phyloP scores from a whole-genome alignment of 192 early-diverging fungal species.

The Spizellomyces punctatus region DNA sequence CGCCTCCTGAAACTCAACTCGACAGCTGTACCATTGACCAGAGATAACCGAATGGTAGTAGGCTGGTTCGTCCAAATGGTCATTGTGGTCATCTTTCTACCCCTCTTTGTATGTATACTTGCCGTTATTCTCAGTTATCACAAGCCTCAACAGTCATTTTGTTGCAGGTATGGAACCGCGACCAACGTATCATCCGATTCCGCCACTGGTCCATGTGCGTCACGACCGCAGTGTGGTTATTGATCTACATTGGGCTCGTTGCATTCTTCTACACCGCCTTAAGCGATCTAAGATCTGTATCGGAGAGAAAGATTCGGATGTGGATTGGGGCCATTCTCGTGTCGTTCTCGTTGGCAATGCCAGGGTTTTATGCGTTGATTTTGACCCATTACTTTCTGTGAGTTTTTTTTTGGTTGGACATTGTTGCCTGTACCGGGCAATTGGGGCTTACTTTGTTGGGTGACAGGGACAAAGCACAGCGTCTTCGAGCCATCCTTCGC shows the following conservation, averaged over 20 bases:
- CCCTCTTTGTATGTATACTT: constrained; percentile 1
- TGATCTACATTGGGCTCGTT: not conserved
- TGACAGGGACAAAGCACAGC: not conserved
- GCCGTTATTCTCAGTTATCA: not conserved
- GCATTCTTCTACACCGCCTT: not conserved
- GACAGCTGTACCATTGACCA: not conserved
- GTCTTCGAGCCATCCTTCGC: not conserved
- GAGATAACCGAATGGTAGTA: not conserved
- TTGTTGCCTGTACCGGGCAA: not conserved
- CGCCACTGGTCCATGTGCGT: not conserved
- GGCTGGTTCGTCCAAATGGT: not conserved
- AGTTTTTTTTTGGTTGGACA: not conserved
- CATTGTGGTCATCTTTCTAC: not conserved
- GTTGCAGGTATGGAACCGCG: not conserved
- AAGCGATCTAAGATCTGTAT: not conserved
- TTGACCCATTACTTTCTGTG: not conserved
- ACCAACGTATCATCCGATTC: constrained; percentile 5
- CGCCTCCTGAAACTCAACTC: no score
- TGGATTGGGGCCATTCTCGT: not conserved
- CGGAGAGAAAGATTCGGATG: not conserved
- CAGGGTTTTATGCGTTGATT: constrained; percentile 2
- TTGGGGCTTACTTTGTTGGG: not conserved
- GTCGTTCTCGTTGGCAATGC: not conserved
- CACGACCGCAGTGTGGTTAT: not conserved
- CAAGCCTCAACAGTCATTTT: not conserved